Conservation (phyloP, 176 grass and related monocot species). For the Carex pumila region DNA sequence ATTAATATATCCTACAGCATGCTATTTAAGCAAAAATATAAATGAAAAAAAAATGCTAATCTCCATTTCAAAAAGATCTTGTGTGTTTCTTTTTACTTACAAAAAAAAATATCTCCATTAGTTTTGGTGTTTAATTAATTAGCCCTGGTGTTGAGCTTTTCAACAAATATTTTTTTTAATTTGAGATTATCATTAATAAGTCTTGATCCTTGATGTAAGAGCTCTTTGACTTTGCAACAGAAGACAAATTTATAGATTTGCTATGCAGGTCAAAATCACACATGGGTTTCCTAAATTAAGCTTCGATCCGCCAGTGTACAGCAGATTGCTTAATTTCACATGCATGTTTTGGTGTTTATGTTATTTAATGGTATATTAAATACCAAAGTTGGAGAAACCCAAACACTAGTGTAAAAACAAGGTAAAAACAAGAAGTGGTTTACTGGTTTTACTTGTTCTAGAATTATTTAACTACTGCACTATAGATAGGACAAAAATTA, state of each 20-base stretch:
- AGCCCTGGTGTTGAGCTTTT: slow-evolving; percentile 25
- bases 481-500: slow-evolving; percentile 8
- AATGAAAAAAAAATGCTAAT: slow-evolving; percentile 11
- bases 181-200: neutral
- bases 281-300: slow-evolving; percentile 16
- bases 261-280: slow-evolving; percentile 5
- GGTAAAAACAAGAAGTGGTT: slow-evolving; percentile 1
- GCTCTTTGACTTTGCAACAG: slow-evolving; percentile 19
- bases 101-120: neutral
- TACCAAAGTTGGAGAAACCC: neutral
- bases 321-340: neutral
- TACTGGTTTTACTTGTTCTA: neutral
- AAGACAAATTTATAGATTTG: slow-evolving; percentile 5
- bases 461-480: neutral
- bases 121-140: neutral
- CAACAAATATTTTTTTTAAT: neutral
- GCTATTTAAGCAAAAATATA: slow-evolving; percentile 42
- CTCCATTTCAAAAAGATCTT: neutral
- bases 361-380: slow-evolving; percentile 1
- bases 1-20: slow-evolving; percentile 76
- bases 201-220: slow-evolving; percentile 15
- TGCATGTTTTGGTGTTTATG: slow-evolving; percentile 7
- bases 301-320: slow-evolving; percentile 6
- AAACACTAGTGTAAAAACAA: neutral
- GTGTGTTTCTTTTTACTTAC: neutral